A percentile compares a stretch with the other conserved stretches of the same genome.
Evolutionary conservation across 169 alveolate species (phyloP).

Genomic region (Plasmodium vivax): DNA sequence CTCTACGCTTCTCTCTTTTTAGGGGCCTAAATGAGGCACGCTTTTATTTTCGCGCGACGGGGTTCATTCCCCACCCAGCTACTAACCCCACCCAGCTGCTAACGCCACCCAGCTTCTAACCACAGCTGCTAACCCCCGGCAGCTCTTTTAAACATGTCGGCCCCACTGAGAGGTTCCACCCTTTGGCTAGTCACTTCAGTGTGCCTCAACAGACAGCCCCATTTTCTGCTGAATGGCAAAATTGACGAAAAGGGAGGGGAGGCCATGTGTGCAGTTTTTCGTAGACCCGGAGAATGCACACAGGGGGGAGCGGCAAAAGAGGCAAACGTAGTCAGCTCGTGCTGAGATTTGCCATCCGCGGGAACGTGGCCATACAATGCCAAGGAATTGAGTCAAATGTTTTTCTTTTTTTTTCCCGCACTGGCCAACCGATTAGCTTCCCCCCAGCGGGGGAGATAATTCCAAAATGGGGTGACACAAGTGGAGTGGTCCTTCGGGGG

Average conservation of each 20-base stretch:
- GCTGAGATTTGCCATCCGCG: not conserved
- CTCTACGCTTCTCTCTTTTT: not conserved
- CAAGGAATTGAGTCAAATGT: not conserved
- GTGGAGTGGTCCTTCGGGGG: not conserved
- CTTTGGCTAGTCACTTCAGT: not conserved
- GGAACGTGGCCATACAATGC: not conserved
- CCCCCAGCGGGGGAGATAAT: not conserved
- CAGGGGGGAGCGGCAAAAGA: not conserved
- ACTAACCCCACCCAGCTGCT: not conserved
- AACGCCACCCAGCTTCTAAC: not conserved
- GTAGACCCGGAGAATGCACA: not conserved
- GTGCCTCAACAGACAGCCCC: not conserved
- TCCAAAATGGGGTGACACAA: not conserved
- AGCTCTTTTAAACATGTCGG: not conserved
- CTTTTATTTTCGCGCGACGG: not conserved
- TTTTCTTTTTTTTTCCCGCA: too few species aligned
- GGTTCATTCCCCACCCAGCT: not conserved
- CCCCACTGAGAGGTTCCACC: not conserved
- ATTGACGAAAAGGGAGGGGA: not conserved
- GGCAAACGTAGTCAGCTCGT: not conserved
- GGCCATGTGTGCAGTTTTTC: not conserved
- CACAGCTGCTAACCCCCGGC: not conserved
- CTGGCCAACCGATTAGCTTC: not conserved
- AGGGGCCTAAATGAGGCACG: not conserved
- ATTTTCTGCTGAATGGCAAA: not conserved